These are phyloP conservation scores for Hanseniaspora valbyensis DNA, from an alignment of 805 yeast species.

Conservation along the genomic window DNA sequence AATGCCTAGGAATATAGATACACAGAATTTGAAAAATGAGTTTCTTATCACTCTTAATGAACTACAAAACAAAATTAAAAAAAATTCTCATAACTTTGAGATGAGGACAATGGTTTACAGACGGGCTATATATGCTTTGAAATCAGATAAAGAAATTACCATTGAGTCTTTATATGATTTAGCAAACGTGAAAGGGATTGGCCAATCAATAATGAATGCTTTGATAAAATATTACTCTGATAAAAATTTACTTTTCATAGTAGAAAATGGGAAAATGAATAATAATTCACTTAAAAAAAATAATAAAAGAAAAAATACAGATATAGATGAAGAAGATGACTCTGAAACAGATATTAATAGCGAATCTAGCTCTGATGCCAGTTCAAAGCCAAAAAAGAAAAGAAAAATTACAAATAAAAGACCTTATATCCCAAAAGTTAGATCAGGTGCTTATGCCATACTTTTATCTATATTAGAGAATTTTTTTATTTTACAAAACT, in stretches of 20 bases:
- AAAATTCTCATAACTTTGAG: background rate
- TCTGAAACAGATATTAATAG: too few species aligned
- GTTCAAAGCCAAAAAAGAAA: constrained; percentile 21
- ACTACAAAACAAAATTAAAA: background rate
- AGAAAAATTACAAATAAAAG: constrained; percentile 22
- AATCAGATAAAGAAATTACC: constrained; percentile 17
- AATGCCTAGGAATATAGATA: background rate
- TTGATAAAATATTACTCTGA: constrained; percentile 51
- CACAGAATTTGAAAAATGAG: background rate
- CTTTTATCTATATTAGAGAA: constrained; percentile 43
- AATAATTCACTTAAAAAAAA: constrained; percentile 9
- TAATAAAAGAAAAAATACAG: constrained; percentile 18
- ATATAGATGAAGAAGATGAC: constrained; percentile 8
- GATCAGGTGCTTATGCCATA: constrained; percentile 82
- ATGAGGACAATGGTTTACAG: background rate
- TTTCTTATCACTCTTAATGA: background rate
- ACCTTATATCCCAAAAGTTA: constrained; percentile 56
- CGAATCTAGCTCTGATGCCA: background rate
- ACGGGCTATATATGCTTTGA: background rate
- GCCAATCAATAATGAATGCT: constrained; percentile 50
- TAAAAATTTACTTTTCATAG: constrained; percentile 40
- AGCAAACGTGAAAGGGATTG: constrained; percentile 51
- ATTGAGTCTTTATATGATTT: constrained; percentile 41
- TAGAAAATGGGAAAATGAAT: constrained; percentile 20
- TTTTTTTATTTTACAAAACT: constrained; percentile 31